A percentile compares a stretch with the other conserved stretches of the same genome.
phyloP scores from a whole-genome alignment of 2,329 filamentous ascomycete genomes.

The Chaetomium sp. region DNA sequence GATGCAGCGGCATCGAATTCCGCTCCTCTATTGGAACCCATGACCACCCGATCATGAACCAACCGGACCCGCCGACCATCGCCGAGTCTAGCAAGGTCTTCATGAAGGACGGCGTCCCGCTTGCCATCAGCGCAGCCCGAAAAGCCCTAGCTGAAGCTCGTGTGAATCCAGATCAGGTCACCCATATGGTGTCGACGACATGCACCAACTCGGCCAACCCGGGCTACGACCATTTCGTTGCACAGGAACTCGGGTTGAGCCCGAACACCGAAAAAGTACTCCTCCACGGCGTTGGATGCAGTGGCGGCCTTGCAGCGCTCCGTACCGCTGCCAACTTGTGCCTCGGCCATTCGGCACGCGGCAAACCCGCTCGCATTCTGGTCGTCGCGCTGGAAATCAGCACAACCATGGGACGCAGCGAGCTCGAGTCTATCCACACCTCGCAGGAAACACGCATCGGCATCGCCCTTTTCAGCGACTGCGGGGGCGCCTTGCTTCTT shows the following conservation, averaged over 20 bases:
- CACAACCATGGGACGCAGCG: conserved; percentile 56
- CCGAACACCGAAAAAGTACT: conserved; percentile 57
- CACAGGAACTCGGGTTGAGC: conserved; percentile 51
- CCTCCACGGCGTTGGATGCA: conserved; percentile 60
- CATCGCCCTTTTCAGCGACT: conserved; percentile 62
- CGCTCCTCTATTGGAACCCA: conserved; percentile 56
- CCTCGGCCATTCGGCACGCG: conserved; percentile 52
- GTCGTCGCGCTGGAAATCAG: conserved; percentile 59
- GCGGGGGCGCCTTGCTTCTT: conserved; percentile 58
- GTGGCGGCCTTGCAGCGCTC: conserved; percentile 55
- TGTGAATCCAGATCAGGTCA: conserved; percentile 48
- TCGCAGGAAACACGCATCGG: conserved; percentile 58
- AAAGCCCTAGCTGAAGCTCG: conserved; percentile 51
- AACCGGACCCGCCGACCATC: conserved; percentile 47
- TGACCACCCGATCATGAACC: conserved; percentile 56
- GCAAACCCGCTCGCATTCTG: conserved; percentile 55
- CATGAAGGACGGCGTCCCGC: conserved; percentile 50
- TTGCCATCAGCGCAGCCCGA: conserved; percentile 48
- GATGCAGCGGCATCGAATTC: conserved; percentile 57
- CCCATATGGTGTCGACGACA: conserved; percentile 60
- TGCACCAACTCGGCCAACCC: conserved; percentile 66
- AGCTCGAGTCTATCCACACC: conserved; percentile 56
- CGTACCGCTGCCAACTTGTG: conserved; percentile 62
- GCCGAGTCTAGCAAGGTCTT: conserved; percentile 49
- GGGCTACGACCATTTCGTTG: conserved; percentile 60